Base-by-base conservation (phyloP, 202 grass and related monocot genomes). In the Eragrostis tef region DNA sequence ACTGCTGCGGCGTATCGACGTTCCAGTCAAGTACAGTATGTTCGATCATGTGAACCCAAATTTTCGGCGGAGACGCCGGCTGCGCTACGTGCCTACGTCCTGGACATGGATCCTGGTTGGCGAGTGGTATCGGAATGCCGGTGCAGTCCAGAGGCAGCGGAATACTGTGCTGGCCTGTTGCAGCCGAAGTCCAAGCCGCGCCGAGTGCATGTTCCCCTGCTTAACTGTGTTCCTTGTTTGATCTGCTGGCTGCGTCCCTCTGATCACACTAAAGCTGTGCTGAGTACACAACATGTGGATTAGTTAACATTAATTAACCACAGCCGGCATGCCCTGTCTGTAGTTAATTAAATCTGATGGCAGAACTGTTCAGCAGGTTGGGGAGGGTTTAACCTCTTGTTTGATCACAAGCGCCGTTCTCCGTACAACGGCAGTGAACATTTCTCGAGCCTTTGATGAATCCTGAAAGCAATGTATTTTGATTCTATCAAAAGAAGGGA, bases 31-130 rank as follows among this genome's bases (percentile, higher is more conserved):
- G 29, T 52, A 24, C 57, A 64, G 42, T 10, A 72, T 73, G 69
- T 82, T 73, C 31, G 20, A 22, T 16, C 62, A 76, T 68, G 72
- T 68, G 81, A 76, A 53, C 36, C 81, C 68, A 3, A 29, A 39
- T 9, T 74, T 64, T 7, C 59, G 58, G 58, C 50, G 63, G 20
- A 54, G 77, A 2, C n/a, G 51, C 14, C 36, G 51, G 16, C 50
- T 2, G 51, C 58, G 78, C 51, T 31, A n/a, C n/a, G n/a, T n/a
- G 66, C 29, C 29, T 34, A 34, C 66, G 9, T 25, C 78, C 50
- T 58, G 21, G 64, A 4, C 34, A 6, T 39, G 34, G 34, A 39
- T 39, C 34, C 34, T 39, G 34, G 34, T 39, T 39, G 34, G 34
- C 6, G 34, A 39, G 34, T 39, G 5, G 34, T 5, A 39, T 39